These are phyloP conservation scores for Ceratocystis lukuohia DNA, from an alignment of 2,329 filamentous ascomycete genomes.

Conservation along the genomic window DNA sequence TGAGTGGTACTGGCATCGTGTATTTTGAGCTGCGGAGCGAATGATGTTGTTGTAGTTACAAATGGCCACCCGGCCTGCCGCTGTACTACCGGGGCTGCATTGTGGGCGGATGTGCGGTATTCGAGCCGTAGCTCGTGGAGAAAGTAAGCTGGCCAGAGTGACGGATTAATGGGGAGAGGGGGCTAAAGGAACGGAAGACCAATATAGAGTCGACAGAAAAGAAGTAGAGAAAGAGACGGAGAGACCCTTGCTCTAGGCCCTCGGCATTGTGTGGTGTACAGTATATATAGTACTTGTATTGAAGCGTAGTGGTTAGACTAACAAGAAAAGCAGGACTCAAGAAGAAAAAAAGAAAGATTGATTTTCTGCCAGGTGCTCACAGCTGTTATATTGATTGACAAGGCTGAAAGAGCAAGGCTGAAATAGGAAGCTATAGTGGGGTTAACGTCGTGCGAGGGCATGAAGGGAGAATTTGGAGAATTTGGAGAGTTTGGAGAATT, in stretches of 20 bases:
- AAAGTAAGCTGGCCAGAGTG: constrained; percentile 20
- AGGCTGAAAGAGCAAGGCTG: not conserved
- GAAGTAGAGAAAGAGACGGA: not conserved
- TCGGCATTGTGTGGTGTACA: not conserved
- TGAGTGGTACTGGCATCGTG: not conserved
- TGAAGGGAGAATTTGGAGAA: too few species aligned
- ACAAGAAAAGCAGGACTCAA: not conserved
- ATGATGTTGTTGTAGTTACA: constrained; percentile 4
- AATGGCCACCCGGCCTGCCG: constrained; percentile 18
- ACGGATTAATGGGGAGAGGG: constrained; percentile 11
- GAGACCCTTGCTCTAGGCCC: not conserved
- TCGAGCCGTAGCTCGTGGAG: constrained; percentile 21
- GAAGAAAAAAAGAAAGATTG: not conserved
- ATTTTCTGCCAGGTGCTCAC: not conserved
- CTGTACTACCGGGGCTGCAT: constrained; percentile 20
- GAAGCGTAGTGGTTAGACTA: not conserved
- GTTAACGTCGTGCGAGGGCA: too few species aligned
- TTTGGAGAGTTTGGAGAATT: too few species aligned
- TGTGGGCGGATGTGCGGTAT: constrained; percentile 20
- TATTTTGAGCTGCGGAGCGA: not conserved
- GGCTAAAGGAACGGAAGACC: not conserved
- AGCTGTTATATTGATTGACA: not conserved
- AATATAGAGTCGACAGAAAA: not conserved
- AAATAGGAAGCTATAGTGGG: too few species aligned
- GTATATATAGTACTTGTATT: not conserved